Evolutionary conservation across 768 basidiomycete genomes (phyloP), one percentile per base, ranked within the genome.

Genomic region (Tricholoma terreum): DNA sequence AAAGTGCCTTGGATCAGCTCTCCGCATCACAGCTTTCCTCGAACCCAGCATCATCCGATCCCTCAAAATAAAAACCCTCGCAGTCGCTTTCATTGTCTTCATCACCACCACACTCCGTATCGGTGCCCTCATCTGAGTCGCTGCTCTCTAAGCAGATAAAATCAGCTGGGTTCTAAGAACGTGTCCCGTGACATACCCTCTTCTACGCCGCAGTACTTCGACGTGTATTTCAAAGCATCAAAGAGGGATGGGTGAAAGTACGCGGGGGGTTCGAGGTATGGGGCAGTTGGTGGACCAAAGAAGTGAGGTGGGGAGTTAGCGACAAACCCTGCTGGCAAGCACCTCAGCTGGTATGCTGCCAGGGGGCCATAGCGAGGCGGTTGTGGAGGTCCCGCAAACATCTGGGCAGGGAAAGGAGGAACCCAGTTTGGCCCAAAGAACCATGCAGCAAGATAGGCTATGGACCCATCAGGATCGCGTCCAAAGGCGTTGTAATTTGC

Each of bases 401-500:
- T 14, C n/a, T 56, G 48, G 55, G 38, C 12, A 12, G 46, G 15
- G 38, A 22, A 24, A 4, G 34, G 9, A 27, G 55, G 55, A 6
- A 34, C n/a, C 21, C 38, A 56, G 27, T 40, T 9, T 0, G 49
- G 55, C 8, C 55, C 55, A 27, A 19, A 56, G 10, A 50, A 42
- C 2, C 15, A 46, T 19, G 34, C 35, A n/a, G 46, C 48, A 15
- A 56, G 17, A 6, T 17, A 21, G 2, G 55, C 36, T 12, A 56
- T 19, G n/a, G 11, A 17, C 34, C 55, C 36, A 17, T 38, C 17
- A 15, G 55, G 55, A 33, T 56, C 55, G 27, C 21, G 22, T 4
- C 55, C 55, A 40, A 56, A 56, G 3, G 38, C 38, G 15, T 56
- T 56, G 19, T 50, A 56, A 19, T 56, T 27, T 4, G 45, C 33